Conservation (phyloP, 2,329 filamentous ascomycete genomes). For the Cytospora paraplurivora region DNA sequence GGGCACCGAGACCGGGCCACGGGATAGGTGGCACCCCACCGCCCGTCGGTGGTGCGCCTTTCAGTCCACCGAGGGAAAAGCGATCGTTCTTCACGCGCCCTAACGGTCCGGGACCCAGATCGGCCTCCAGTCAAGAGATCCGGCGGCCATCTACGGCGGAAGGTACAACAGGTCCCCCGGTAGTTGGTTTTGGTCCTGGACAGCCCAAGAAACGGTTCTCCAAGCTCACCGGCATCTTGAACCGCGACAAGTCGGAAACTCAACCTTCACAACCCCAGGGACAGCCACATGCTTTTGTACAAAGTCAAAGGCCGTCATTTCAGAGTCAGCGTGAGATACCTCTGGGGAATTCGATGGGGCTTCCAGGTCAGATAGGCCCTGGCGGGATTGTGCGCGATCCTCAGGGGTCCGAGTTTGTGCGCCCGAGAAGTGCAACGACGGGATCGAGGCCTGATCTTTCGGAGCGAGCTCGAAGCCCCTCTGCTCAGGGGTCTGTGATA, state of each 20-base stretch:
- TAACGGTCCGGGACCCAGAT: conserved; percentile 27
- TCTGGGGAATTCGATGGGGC: background rate
- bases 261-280: conserved; percentile 21
- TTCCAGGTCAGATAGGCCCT: conserved; percentile 13
- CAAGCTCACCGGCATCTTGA: conserved; percentile 39
- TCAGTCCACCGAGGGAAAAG: conserved; percentile 32
- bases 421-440: conserved; percentile 31
- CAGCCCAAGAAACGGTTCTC: conserved; percentile 51
- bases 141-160: conserved; percentile 27
- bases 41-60: conserved; percentile 6
- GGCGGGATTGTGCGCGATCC: conserved; percentile 3
- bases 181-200: conserved; percentile 26
- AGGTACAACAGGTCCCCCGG: conserved; percentile 18
- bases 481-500: conserved; percentile 18
- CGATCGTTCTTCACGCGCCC: conserved; percentile 35
- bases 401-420: conserved; percentile 17
- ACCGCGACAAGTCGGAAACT: conserved; percentile 30
- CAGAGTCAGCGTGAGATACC: conserved; percentile 25
- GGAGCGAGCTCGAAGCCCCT: conserved; percentile 22
- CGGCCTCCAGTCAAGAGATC: conserved; percentile 20
- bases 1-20: conserved; percentile 32
- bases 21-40: conserved; percentile 33
- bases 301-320: conserved; percentile 31
- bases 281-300: conserved; percentile 7
- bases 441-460: conserved; percentile 28